A percentile compares a stretch with the other conserved stretches of the same genome.
These are phyloP conservation scores for Flaveria trinervia DNA, from an alignment of 129 eudicot species.

Conservation along the genomic window DNA sequence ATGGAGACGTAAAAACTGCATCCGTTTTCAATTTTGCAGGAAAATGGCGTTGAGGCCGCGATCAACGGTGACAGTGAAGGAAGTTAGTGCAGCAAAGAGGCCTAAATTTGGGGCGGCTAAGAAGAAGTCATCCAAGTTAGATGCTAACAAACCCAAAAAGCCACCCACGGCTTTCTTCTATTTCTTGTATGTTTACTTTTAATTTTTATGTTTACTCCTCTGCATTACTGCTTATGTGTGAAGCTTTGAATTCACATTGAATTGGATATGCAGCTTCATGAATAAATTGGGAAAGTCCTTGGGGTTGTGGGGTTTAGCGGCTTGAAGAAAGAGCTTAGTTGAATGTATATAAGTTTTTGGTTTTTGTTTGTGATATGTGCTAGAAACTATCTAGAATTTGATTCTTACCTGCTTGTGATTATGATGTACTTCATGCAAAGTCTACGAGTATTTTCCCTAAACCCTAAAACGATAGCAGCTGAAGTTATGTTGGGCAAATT, in stretches of 20 bases:
- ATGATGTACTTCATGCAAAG: not conserved
- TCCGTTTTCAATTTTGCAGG: conserved; percentile 31
- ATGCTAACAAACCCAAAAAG: conserved; percentile 79
- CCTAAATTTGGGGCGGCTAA: conserved; percentile 39
- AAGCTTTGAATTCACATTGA: conserved; percentile 4
- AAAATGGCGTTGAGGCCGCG: conserved; percentile 47
- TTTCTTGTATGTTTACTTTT: conserved; percentile 60
- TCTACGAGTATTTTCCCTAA: not conserved
- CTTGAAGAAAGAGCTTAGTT: not conserved
- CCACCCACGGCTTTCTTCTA: conserved; percentile 97
- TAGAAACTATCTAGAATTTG: not conserved
- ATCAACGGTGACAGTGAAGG: conserved; percentile 39
- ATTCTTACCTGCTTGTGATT: not conserved
- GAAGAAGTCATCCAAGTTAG: conserved; percentile 55
- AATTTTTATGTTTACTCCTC: not conserved
- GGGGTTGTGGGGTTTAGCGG: not conserved
- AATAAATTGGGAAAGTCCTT: not conserved
- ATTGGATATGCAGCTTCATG: conserved; percentile 16
- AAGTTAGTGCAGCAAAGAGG: conserved; percentile 37
- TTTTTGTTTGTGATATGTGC: not conserved
- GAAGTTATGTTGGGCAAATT: not conserved
- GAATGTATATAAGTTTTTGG: no score
- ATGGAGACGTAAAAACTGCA: conserved; percentile 1
- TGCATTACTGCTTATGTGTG: not conserved
- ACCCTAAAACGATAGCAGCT: not conserved